Base-by-base conservation (phyloP, 1,139 yeast genomes). In the Debaryomyces subglobosus region DNA sequence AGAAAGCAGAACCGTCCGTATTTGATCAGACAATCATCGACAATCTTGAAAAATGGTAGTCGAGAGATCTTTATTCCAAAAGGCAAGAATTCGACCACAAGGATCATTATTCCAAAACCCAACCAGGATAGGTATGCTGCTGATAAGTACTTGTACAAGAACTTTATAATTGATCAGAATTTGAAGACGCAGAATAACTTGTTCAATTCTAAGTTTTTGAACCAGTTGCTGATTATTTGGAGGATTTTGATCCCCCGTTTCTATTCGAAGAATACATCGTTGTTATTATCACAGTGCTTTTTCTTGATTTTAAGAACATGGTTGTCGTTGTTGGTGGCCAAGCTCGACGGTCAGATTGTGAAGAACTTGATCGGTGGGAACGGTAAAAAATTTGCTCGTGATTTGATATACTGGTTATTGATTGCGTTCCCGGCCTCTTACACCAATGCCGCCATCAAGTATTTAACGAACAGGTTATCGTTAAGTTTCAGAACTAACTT, bases 371-470 rank as follows among this genome's bases (percentile, higher is more conserved):
- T 92, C 59, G 87, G 92, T 30, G 92, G 91, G 13, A 84, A 87
- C 57, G 91, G 94, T 6, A 80, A 74, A 55, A 86, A 86, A 51
- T 91, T 92, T 59, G 64, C 85, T 39, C 75, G 89, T 54, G 97
- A 92, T 62, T 74, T 92, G 65, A 78, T 83, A 10, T 87, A 88
- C 65, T 92, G 97, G 97, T 79, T 92, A 51, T 71, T 89, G 53
- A 84, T 92, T 63, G 97, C 97, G 0, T 84, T 91, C 55, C 98
- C 97, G 1, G 96, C 97, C 0, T 86, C 96, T 2, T 92, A 90
- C 64, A 89, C 97, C 20, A 92, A 92, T 67, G 88, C 96, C 43
- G 92, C 95, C 51, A 92, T 92, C 62, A 89, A 87, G 62, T 89
- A 82, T 62, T 71, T 92, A 59, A 90, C 92, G 49, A 81, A 86